Evolutionary conservation across 306 rosid species (phyloP).

Genomic region (Fagus sylvatica): DNA sequence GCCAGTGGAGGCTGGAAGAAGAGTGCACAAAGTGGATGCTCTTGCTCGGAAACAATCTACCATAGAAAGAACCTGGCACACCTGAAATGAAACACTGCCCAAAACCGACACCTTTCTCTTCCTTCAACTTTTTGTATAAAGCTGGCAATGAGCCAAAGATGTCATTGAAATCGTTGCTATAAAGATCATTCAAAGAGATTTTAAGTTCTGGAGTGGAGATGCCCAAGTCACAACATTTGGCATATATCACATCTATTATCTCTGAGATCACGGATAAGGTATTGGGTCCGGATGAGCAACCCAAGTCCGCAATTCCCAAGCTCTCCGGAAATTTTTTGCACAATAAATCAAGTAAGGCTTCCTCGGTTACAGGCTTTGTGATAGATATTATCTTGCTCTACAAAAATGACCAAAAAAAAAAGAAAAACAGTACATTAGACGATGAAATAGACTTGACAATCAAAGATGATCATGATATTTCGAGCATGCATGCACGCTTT

Average conservation of each 20-base stretch:
- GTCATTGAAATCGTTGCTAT: conserved; percentile 70
- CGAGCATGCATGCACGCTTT: neutral
- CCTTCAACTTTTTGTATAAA: conserved; percentile 38
- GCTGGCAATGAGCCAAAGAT: conserved; percentile 61
- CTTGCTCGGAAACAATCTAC: conserved; percentile 47
- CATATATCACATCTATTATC: conserved; percentile 33
- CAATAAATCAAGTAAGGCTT: conserved; percentile 41
- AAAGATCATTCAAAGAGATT: conserved; percentile 66
- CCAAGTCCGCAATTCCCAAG: conserved; percentile 75
- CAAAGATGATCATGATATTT: neutral
- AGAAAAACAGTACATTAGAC: no score
- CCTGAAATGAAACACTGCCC: conserved; percentile 46
- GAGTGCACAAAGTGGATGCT: conserved; percentile 63
- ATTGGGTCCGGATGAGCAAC: conserved; percentile 90
- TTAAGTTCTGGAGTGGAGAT: conserved; percentile 41
- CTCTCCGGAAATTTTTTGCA: conserved; percentile 29
- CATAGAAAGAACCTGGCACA: conserved; percentile 63
- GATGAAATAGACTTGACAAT: no score
- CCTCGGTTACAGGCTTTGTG: conserved; percentile 32
- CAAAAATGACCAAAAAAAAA: neutral
- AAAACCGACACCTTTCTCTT: conserved; percentile 15
- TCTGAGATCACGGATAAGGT: conserved; percentile 41
- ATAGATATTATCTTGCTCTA: conserved; percentile 48
- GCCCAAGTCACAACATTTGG: conserved; percentile 19
- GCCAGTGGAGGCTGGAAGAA: conserved; percentile 84